Percentiles rank a stretch among this genome's conserved stretches.
phyloP scores from a whole-genome alignment of 208 protist genomes.

The Porcisia deanei region DNA sequence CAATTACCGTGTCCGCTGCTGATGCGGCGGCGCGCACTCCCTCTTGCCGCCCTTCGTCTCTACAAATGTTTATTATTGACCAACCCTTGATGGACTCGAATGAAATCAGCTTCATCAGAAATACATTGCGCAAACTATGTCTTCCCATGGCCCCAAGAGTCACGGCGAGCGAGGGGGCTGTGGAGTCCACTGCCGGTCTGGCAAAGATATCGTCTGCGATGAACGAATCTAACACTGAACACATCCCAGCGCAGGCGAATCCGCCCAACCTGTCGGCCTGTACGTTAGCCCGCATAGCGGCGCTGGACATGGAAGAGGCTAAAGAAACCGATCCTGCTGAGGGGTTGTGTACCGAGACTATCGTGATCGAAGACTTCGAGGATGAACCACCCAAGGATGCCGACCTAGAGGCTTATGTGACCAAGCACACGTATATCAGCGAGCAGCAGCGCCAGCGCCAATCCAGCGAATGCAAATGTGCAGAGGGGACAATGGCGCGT shows the following conservation, averaged over 20 bases:
- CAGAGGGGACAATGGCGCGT: background rate
- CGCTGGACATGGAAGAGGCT: background rate
- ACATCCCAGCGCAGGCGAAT: background rate
- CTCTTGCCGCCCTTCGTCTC: constrained; percentile 20
- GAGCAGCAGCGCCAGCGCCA: constrained; percentile 22
- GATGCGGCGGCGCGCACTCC: background rate
- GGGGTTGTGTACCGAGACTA: constrained; percentile 21
- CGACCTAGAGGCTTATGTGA: constrained; percentile 21
- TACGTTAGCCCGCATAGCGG: background rate
- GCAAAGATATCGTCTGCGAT: background rate
- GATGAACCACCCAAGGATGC: constrained; percentile 19
- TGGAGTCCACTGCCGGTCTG: background rate
- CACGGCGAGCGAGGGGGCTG: background rate
- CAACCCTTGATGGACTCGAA: constrained; percentile 43
- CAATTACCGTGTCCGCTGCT: background rate
- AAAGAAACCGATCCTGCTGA: background rate
- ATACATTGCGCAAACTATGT: constrained; percentile 21
- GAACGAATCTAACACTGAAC: background rate
- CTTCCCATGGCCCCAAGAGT: background rate
- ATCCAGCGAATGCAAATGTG: background rate
- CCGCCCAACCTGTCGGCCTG: background rate
- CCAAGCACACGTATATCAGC: constrained; percentile 30
- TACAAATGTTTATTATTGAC: constrained; percentile 69
- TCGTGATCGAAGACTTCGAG: constrained; percentile 30
- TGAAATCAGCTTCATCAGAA: constrained; percentile 19